Evolutionary conservation across 306 rosid genomes (phyloP), one percentile per base, ranked within the genome.

Genomic region (Trifolium fragiferum): DNA sequence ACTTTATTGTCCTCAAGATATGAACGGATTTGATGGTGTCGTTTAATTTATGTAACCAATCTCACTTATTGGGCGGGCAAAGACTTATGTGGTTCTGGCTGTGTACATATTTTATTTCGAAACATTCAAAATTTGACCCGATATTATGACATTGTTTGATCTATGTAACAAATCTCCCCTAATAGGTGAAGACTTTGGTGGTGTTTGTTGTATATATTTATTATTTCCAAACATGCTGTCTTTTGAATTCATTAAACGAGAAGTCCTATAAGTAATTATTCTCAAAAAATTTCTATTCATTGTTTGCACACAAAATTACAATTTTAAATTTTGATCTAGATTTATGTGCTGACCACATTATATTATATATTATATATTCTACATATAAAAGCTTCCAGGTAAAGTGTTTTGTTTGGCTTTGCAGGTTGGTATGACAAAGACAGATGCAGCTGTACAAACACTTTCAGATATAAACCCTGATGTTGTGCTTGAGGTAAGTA

Each of bases 361-460:
- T 30, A 14, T 57, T 57, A 8, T 71, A n/a, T 15, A 68, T 21
- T 44, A 8, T 71, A n/a, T 15, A 68, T 21, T 44, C 72, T 18
- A 61, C 60, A 25, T 66, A 21, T 8, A 61, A 47, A 68, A 63
- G 65, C 66, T 77, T 80, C 70, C 8, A 67, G 69, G 54, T 78
- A 46, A 79, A 77, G 43, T 60, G 58, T 37, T 66, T 80, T 64
- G 44, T 64, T 80, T 67, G 70, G 49, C 74, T 64, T 80, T 64
- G 72, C 87, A 93, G 97, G 89, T 55, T 82, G 93, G 95, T 40
- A 88, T 94, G 99, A 94, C 99, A 66, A 91, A 93, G 82, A 94
- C 99, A 66, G 99, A 94, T 79, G 99, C 99, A 14, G 97, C 99
- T 11, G 87, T 90, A 53, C 97, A 94, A 84, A 94, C 99, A 40